Evolutionary conservation across 441 rosid species (phyloP).

Genomic region (Bruguiera hainesii): DNA sequence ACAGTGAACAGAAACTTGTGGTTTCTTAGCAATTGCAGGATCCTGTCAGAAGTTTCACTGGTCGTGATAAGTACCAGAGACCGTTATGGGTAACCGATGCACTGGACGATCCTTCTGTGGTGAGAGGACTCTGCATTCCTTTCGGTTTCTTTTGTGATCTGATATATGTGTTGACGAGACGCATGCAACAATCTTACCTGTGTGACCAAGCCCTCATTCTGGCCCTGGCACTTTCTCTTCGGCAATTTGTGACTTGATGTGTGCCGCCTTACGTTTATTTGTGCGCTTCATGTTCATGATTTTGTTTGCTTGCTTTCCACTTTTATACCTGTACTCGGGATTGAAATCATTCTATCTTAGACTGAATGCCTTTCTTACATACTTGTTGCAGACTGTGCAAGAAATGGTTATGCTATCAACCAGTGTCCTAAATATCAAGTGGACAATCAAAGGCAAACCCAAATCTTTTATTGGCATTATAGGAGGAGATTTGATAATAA

Average conservation of each 20-base stretch:
- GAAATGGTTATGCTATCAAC: slow-evolving; percentile 92
- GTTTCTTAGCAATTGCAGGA: slow-evolving; percentile 58
- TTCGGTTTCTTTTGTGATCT: neutral
- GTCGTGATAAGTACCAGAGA: slow-evolving; percentile 83
- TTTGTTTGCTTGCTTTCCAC: too few species aligned
- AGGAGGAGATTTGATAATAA: slow-evolving; percentile 53
- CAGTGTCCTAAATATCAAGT: slow-evolving; percentile 63
- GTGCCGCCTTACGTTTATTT: too few species aligned
- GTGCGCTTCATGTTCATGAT: too few species aligned
- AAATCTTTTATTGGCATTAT: slow-evolving; percentile 42
- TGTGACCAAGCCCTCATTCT: too few species aligned
- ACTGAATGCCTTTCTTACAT: neutral
- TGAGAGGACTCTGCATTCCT: slow-evolving; percentile 28
- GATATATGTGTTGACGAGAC: too few species aligned
- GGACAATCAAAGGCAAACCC: slow-evolving; percentile 76
- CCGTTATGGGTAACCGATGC: slow-evolving; percentile 64
- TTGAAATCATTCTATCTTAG: too few species aligned
- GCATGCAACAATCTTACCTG: too few species aligned
- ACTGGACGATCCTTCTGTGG: slow-evolving; percentile 60
- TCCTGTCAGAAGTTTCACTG: slow-evolving; percentile 68
- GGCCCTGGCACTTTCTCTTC: too few species aligned
- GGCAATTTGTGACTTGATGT: too few species aligned
- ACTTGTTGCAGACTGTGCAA: slow-evolving; percentile 47
- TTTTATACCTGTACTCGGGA: too few species aligned
- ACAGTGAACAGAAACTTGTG: neutral